Evolutionary conservation across 176 grass and related monocot genomes (phyloP).

Genomic region (Saccharum officinarum): DNA sequence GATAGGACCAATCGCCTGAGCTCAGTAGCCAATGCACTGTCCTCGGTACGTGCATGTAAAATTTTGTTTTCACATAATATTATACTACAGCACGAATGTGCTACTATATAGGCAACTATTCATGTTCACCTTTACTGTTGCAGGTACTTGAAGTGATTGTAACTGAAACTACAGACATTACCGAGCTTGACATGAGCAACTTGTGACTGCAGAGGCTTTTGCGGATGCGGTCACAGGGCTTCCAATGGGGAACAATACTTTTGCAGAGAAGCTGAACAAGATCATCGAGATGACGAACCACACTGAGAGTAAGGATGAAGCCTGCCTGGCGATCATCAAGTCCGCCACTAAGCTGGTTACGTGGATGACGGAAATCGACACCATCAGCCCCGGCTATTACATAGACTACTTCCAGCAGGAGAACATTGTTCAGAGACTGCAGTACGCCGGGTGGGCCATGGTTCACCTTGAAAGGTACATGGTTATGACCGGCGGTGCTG

Average conservation of each 20-base stretch:
- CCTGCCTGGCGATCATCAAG: not conserved
- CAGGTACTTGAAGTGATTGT: not conserved
- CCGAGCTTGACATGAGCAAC: not conserved
- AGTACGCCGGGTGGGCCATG: too few relatives aligned
- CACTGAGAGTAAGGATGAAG: not conserved
- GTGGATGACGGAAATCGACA: not conserved
- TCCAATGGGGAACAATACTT: not conserved
- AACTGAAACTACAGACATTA: not conserved
- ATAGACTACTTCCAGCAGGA: not conserved
- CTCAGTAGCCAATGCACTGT: too few relatives aligned
- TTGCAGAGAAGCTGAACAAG: not conserved
- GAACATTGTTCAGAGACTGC: too few relatives aligned
- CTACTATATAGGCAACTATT: too few relatives aligned
- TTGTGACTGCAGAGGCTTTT: not conserved
- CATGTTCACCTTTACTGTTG: not conserved
- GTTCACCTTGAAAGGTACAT: too few relatives aligned
- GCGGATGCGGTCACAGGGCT: not conserved
- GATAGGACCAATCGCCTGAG: not conserved
- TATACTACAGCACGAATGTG: too few relatives aligned
- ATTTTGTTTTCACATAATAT: too few relatives aligned
- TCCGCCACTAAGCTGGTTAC: not conserved
- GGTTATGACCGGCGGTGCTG: too few relatives aligned
- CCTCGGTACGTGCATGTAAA: too few relatives aligned
- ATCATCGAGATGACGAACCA: not conserved
- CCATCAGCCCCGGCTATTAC: too few relatives aligned